Evolutionary conservation across 2,329 filamentous ascomycete species (phyloP).

Genomic region (Passalora sequoiae): DNA sequence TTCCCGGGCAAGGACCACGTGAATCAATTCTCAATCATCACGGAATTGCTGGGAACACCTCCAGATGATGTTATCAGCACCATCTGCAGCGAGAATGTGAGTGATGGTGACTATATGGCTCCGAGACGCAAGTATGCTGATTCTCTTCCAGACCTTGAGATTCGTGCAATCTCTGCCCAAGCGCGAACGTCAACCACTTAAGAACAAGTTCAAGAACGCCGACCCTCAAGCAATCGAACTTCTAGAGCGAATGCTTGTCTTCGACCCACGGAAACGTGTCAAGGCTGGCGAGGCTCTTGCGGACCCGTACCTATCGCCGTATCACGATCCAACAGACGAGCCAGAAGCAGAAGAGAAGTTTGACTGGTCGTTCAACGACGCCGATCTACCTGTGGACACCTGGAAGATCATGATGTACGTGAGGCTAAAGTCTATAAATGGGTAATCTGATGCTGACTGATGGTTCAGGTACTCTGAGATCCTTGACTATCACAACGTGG

Average conservation of each 20-base stretch:
- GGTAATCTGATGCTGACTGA: constrained; percentile 3
- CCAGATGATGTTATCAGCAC: constrained; percentile 98
- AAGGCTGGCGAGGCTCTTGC: constrained; percentile 79
- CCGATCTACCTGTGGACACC: constrained; percentile 93
- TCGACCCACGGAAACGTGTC: constrained; percentile 94
- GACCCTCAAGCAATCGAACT: constrained; percentile 78
- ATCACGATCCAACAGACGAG: constrained; percentile 96
- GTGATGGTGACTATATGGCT: constrained; percentile 47
- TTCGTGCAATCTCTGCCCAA: constrained; percentile 97
- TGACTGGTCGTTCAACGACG: constrained; percentile 99
- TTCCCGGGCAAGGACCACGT: constrained; percentile 99
- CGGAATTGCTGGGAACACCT: constrained; percentile 89
- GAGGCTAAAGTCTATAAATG: background rate
- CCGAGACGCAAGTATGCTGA: constrained; percentile 21
- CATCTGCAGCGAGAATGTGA: constrained; percentile 86
- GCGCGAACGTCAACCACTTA: constrained; percentile 80
- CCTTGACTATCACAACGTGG: constrained; percentile 95
- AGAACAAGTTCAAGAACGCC: constrained; percentile 90
- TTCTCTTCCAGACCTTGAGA: constrained; percentile 65
- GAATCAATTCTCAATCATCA: constrained; percentile 99
- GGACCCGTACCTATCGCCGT: constrained; percentile 90
- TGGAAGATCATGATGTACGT: constrained; percentile 99
- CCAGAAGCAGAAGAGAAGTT: constrained; percentile 95
- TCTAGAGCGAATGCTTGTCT: constrained; percentile 94
- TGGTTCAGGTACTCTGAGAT: constrained; percentile 87